Evolutionary conservation across 2,329 filamentous ascomycete genomes (phyloP), one percentile per base, ranked within the genome.

Genomic region (Sporothrix humicola): DNA sequence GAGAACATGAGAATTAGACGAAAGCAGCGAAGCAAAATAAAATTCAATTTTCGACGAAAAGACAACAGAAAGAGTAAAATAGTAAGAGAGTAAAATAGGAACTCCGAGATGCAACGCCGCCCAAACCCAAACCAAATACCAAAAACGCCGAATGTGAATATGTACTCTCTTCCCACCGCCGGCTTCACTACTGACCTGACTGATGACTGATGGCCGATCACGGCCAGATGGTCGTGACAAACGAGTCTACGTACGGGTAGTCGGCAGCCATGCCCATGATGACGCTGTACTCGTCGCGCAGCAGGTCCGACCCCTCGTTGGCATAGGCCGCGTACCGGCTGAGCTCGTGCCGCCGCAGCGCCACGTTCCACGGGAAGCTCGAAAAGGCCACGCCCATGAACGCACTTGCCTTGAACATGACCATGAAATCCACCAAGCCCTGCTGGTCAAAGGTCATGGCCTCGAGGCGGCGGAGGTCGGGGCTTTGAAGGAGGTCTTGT

Each of bases 311-410:
- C 0, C 79, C 80, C 46, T 79, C 74, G 44, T 81, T 81, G 9
- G 75, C 78, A 9, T 77, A 78, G 0, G 52, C 70, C 2, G 72
- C 1, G 54, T 80, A 81, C 7, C 46, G 73, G 77, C 80, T 81
- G 12, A 81, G 59, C 76, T 81, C 79, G 58, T 81, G 80, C 54
- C 80, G 77, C 46, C 79, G 78, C 70, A 81, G 74, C 1, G 80
- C 80, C 13, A 81, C 76, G 5, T 76, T 81, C 80, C 80, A 81
- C 6, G 80, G 78, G 59, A 81, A 81, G 61, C 80, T 81, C 0
- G 79, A 80, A 71, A 78, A 77, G 12, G 79, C 79, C 1, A 81
- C 79, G 15, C 80, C 80, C 79, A 81, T 80, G 48, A 81, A 81
- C 0, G 77, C 76, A 72, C 78, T 80, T 54, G 79, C 77, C 73